These are phyloP conservation scores for Ustilago crameri DNA, from an alignment of 1,284 basidiomycete genomes.

Conservation along the genomic window DNA sequence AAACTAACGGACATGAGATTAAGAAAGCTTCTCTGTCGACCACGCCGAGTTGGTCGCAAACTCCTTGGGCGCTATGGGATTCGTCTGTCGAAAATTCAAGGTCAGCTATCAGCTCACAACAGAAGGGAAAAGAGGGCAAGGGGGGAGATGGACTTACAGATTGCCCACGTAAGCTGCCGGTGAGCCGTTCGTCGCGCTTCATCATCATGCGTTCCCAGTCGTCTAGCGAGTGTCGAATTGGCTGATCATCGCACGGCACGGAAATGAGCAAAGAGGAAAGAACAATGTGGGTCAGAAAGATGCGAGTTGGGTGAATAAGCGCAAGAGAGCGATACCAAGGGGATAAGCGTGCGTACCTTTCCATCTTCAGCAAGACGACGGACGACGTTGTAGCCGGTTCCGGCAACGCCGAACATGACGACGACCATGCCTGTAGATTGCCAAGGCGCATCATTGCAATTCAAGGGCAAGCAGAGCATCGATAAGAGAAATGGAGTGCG, in stretches of 20 bases:
- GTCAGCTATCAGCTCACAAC: no score
- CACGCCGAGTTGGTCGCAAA: slow-evolving; percentile 66
- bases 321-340: background rate
- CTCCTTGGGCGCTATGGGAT: slow-evolving; percentile 59
- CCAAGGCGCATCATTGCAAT: no score
- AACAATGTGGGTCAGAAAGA: no score
- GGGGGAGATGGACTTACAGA: slow-evolving; percentile 53
- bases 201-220: slow-evolving; percentile 68
- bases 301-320: background rate
- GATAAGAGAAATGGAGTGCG: background rate
- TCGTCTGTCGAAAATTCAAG: slow-evolving; percentile 45
- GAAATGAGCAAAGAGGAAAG: background rate
- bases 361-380: slow-evolving; percentile 64
- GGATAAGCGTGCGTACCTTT: slow-evolving; percentile 55
- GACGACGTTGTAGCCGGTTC: slow-evolving; percentile 65
- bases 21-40: slow-evolving; percentile 58
- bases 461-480: no score
- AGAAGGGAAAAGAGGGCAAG: no score
- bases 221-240: slow-evolving; percentile 64
- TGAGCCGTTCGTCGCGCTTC: slow-evolving; percentile 65
- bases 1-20: background rate
- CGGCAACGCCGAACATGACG: slow-evolving; percentile 67
- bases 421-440: slow-evolving; percentile 61
- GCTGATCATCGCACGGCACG: slow-evolving; percentile 30
- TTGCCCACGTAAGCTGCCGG: slow-evolving; percentile 65